Evolutionary conservation across 805 yeast genomes (phyloP).

Genomic region (Hanseniaspora occidentalis): DNA sequence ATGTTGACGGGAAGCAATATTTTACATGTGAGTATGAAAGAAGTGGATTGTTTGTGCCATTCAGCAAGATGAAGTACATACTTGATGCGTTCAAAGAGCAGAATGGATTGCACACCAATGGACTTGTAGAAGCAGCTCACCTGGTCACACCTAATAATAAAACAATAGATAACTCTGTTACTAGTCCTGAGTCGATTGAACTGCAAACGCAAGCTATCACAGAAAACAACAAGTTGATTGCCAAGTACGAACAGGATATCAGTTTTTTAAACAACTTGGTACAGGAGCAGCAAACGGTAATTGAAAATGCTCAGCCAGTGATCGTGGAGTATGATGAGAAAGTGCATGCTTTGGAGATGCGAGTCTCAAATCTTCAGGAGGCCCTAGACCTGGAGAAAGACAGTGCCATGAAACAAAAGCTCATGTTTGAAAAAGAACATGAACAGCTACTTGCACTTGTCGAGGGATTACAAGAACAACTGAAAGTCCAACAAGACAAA

Average conservation of each 20-base stretch:
- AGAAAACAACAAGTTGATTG: neutral
- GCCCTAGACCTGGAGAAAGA: slow-evolving; percentile 17
- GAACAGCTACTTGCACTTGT: slow-evolving; percentile 22
- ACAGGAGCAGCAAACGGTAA: slow-evolving; percentile 20
- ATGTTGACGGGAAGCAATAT: slow-evolving; percentile 56
- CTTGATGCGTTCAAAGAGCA: slow-evolving; percentile 15
- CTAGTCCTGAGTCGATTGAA: neutral
- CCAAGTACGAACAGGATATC: slow-evolving; percentile 14
- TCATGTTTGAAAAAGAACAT: slow-evolving; percentile 19
- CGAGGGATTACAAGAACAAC: slow-evolving; percentile 21
- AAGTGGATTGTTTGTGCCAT: slow-evolving; percentile 65
- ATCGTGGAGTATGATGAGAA: slow-evolving; percentile 22
- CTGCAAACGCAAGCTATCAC: neutral
- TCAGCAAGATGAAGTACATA: slow-evolving; percentile 26
- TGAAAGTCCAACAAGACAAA: slow-evolving; percentile 19
- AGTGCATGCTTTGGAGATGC: slow-evolving; percentile 21
- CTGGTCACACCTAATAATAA: neutral
- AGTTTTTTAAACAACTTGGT: slow-evolving; percentile 16
- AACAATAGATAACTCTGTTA: slow-evolving; percentile 4
- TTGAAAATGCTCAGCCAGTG: slow-evolving; percentile 22
- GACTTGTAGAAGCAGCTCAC: neutral
- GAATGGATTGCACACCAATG: slow-evolving; percentile 8
- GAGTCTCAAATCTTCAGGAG: slow-evolving; percentile 12
- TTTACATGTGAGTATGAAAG: slow-evolving; percentile 51
- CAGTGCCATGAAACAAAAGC: slow-evolving; percentile 16